Evolutionary conservation across 2,329 filamentous ascomycete species (phyloP), one percentile per base, ranked within the genome.

Genomic region (Hirsutella thompsonii): DNA sequence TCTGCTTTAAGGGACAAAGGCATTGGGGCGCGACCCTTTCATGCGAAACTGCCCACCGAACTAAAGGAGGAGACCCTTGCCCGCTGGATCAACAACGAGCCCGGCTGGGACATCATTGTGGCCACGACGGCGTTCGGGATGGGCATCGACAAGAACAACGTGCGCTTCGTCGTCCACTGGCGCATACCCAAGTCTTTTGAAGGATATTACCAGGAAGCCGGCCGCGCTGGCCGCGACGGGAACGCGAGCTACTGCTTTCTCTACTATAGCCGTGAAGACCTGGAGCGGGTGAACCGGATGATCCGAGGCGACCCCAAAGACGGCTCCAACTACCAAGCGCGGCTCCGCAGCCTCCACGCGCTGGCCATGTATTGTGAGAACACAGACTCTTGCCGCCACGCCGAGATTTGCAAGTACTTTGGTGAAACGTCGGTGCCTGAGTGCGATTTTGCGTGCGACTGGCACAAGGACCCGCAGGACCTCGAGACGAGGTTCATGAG

Each of bases 111-210:
- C 57, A 79, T 96, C 38, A 90, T 96, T 45, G 88, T 95, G 21
- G 90, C 90, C 2, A 96, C 90, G 0, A 96, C 87, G 1, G 90
- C 90, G 0, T 96, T 96, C 53, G 90, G 90, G 2, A 96, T 96
- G 90, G 90, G 90, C 20, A 95, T 96, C 48, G 89, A 96, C 60
- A 95, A 95, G 60, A 79, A 92, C 40, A 83, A 94, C 51, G 90
- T 96, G 10, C 83, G 90, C 3, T 95, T 95, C 52, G 89, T 96
- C 1, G 79, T 92, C 2, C 90, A 96, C 61, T 96, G 90, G 88
- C 83, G 87, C 44, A 72, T 94, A 9, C 86, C 90, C 9, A 93
- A 94, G 55, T 92, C 83, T 3, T 94, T 96, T 56, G 90, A 96
- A 58, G 87, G 89, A 1, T 95, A 92, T 56, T 94, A 95, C 53